Evolutionary conservation across 345 rosid species (phyloP), one percentile per base, ranked within the genome.

Genomic region (Lepidium sativum): DNA sequence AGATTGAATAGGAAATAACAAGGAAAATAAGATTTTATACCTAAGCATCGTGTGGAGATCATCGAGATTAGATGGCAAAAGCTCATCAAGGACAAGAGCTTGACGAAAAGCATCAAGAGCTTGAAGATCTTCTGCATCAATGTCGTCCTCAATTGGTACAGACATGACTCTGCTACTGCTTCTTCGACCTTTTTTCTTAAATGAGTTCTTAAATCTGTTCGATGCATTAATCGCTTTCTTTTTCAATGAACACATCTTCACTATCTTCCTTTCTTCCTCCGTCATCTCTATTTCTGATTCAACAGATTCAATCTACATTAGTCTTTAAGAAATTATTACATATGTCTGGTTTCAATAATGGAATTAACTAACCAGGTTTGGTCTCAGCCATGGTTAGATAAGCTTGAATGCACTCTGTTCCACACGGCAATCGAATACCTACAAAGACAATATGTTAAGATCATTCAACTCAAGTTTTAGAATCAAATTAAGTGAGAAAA

Each of bases 31-130:
- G 39, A 6, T 6, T 15, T 5, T 0, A 1, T 67, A 74, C 99
- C 99, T 77, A 57, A 90, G 90, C 95, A 94, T 84, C 88, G 74
- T 77, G 70, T 83, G 91, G 34, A 73, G 90, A 71, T 88, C 95
- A 69, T 94, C 99, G 8, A 86, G 97, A 48, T 77, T 94, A 9
- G 81, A 62, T 12, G 99, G 92, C 12, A 94, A 71, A 8, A 90
- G 79, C 72, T 90, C 99, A 11, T 94, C 99, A 43, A 84, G 74
- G 31, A 90, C 76, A 66, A 94, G 97, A 18, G 87, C 83, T 63
- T 90, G 97, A 43, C 97, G 99, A 61, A 94, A 90, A 2, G 87
- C 84, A 59, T 86, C 97, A 9, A 90, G 91, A 33, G 96, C 82
- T 78, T 82, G 87, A 49, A 86, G 67, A 31, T 94, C 97, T 65